These are phyloP conservation scores for Thozetella sp. DNA, from an alignment of 495 filamentous ascomycete species.

Conservation along the genomic window DNA sequence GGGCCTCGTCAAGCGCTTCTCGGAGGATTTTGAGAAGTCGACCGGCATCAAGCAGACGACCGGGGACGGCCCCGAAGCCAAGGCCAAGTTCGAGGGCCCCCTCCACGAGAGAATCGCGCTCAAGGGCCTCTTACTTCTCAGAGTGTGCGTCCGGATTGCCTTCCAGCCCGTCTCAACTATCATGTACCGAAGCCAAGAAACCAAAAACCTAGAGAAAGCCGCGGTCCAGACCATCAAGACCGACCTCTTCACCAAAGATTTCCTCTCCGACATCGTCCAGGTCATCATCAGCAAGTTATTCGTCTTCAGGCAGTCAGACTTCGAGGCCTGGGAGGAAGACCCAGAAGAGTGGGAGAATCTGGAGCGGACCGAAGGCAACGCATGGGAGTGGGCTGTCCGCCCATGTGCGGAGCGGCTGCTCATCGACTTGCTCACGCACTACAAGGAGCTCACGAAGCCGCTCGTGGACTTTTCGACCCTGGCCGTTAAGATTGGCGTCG, in stretches of 20 bases:
- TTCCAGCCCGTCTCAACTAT: slow-evolving; percentile 80
- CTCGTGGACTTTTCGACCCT: slow-evolving; percentile 77
- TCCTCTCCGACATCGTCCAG: slow-evolving; percentile 79
- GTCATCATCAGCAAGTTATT: slow-evolving; percentile 85
- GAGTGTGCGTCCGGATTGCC: slow-evolving; percentile 80
- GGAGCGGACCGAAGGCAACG: slow-evolving; percentile 77
- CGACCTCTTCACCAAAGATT: slow-evolving; percentile 71
- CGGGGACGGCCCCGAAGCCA: slow-evolving; percentile 46
- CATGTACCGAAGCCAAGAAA: slow-evolving; percentile 71
- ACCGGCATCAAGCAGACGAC: slow-evolving; percentile 46
- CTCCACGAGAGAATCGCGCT: slow-evolving; percentile 76
- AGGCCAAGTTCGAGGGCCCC: slow-evolving; percentile 55
- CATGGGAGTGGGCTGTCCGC: slow-evolving; percentile 85
- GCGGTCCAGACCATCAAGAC: slow-evolving; percentile 66
- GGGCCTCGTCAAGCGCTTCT: slow-evolving; percentile 74
- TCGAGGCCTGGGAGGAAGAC: slow-evolving; percentile 88
- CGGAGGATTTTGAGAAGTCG: slow-evolving; percentile 64
- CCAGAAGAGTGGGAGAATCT: slow-evolving; percentile 90
- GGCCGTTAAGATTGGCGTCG: slow-evolving; percentile 65
- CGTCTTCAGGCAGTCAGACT: slow-evolving; percentile 80
- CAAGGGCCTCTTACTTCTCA: slow-evolving; percentile 79
- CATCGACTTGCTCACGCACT: slow-evolving; percentile 85
- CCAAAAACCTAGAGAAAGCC: slow-evolving; percentile 68
- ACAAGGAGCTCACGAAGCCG: slow-evolving; percentile 74
- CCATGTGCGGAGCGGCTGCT: slow-evolving; percentile 94